These are phyloP conservation scores for Petasospora rhodanensis DNA, from an alignment of 1,139 yeast genomes.

Conservation along the genomic window DNA sequence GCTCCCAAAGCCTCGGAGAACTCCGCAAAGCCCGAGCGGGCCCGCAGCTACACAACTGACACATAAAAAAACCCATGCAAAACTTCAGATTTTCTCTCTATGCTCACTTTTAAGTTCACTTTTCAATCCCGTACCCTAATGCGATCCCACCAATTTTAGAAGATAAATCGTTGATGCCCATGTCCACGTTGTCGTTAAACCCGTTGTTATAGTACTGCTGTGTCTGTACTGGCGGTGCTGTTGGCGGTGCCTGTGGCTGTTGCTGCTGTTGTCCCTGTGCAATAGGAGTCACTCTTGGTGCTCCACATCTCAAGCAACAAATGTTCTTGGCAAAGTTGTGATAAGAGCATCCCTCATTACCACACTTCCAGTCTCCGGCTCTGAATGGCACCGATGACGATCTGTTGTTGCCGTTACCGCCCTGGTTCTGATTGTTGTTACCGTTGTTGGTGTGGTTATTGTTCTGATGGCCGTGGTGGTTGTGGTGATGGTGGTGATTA, in stretches of 20 bases:
- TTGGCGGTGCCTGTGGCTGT: slow-evolving; percentile 6
- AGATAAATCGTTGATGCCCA: slow-evolving; percentile 13
- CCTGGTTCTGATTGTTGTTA: slow-evolving; percentile 13
- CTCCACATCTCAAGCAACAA: slow-evolving; percentile 84
- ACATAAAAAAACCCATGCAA: too few relatives aligned
- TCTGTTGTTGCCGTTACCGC: slow-evolving; percentile 19
- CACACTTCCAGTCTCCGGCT: slow-evolving; percentile 97
- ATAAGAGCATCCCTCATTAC: slow-evolving; percentile 70
- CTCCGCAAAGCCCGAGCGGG: too few relatives aligned
- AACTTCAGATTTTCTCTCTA: too few relatives aligned
- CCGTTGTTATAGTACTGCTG: slow-evolving; percentile 9
- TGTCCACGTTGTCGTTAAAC: slow-evolving; percentile 3
- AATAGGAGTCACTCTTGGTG: slow-evolving; percentile 42
- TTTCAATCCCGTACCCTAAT: slow-evolving; percentile 7
- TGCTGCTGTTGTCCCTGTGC: slow-evolving; percentile 13
- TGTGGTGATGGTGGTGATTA: slow-evolving; percentile 13
- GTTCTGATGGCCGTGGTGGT: slow-evolving; percentile 6
- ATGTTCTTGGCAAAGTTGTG: slow-evolving; percentile 93
- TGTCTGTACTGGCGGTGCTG: slow-evolving; percentile 11
- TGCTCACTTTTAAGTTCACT: too few relatives aligned
- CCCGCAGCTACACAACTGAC: too few relatives aligned
- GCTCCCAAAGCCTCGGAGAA: too few relatives aligned
- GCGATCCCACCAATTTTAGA: slow-evolving; percentile 19
- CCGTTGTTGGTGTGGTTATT: slow-evolving; percentile 5
- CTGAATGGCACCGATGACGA: slow-evolving; percentile 72